Percentiles rank a stretch among this genome's conserved stretches.
phyloP scores from a whole-genome alignment of 495 filamentous ascomycete genomes.

The Stereocaulon alpinum region DNA sequence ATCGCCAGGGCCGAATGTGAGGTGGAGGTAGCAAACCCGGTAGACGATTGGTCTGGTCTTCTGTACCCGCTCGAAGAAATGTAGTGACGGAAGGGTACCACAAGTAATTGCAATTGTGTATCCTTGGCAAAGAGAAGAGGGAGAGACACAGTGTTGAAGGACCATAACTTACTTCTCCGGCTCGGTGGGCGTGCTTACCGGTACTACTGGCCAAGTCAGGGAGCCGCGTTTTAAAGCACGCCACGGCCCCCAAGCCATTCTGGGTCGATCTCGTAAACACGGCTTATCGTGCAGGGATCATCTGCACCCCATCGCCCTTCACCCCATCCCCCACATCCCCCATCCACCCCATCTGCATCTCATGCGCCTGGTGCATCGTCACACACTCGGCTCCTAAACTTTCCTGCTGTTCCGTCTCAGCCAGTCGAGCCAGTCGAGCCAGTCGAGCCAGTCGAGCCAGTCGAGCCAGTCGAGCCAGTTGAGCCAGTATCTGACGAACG shows the following conservation, averaged over 20 bases:
- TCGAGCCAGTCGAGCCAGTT: too few relatives aligned
- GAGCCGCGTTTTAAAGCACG: not conserved
- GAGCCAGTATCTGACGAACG: constrained; percentile 4
- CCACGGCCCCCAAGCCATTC: not conserved
- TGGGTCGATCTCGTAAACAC: not conserved
- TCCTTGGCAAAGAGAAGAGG: too few relatives aligned
- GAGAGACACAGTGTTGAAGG: not conserved
- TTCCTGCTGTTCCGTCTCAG: not conserved
- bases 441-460: too few relatives aligned
- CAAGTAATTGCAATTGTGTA: too few relatives aligned
- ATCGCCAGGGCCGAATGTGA: too few relatives aligned
- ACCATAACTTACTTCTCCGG: not conserved
- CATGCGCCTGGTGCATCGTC: not conserved
- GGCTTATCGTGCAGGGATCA: not conserved
- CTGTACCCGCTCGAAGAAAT: too few relatives aligned
- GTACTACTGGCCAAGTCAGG: constrained; percentile 1
- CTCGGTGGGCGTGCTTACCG: too few relatives aligned
- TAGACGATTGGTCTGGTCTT: too few relatives aligned
- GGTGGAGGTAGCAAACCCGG: too few relatives aligned
- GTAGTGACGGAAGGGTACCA: too few relatives aligned
- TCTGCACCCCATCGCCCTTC: not conserved
- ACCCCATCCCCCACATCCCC: not conserved
- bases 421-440: too few relatives aligned
- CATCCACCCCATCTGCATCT: too few relatives aligned
- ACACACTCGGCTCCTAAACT: not conserved